Evolutionary conservation across 116 monocot genomes (phyloP), one percentile per base, ranked within the genome.

Genomic region (Papilionanthe hybrid): DNA sequence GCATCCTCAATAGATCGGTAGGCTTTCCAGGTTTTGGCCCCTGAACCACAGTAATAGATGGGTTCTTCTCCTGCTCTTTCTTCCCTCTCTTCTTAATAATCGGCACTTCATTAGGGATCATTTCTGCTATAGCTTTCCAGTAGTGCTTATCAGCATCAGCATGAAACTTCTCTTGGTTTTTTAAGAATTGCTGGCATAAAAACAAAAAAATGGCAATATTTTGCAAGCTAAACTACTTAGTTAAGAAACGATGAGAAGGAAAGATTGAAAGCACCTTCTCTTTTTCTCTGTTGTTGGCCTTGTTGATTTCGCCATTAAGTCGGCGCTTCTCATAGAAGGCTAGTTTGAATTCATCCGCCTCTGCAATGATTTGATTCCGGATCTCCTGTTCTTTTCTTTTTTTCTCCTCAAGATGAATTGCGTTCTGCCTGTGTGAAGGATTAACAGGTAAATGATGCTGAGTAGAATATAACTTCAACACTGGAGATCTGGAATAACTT

Each of bases 11-110:
- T 56, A 97, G 88, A 74, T 97, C 96, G 0, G 96, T 89, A 25
- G 94, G 94, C 80, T 97, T 97, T 13, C 96, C 96, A 0, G 96
- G 94, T 89, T 97, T 97, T 13, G 96, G 96, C 25, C 96, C 96
- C 66, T 94, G 94, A 30, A 97, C 77, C 43, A 94, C 84, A 4
- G 85, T 81, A 65, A 97, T 84, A 0, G 91, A 89, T 27, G 94
- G 91, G 71, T 97, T 94, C 80, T 92, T 93, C 53, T 92, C 92
- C 79, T 91, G 79, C 2, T 91, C 92, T 72, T 97, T 94, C 89
- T 92, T 94, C 37, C 91, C 84, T 78, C 91, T 81, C 86, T 78
- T 92, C 83, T 91, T 92, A 42, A 97, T 89, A 79, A 71, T 92
- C 9, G 91, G 94, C 56, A 94, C 84, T 79, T 97, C 97, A 20